Conservation (phyloP, 2,329 filamentous ascomycete genomes). For the Exophiala dermatitidis region DNA sequence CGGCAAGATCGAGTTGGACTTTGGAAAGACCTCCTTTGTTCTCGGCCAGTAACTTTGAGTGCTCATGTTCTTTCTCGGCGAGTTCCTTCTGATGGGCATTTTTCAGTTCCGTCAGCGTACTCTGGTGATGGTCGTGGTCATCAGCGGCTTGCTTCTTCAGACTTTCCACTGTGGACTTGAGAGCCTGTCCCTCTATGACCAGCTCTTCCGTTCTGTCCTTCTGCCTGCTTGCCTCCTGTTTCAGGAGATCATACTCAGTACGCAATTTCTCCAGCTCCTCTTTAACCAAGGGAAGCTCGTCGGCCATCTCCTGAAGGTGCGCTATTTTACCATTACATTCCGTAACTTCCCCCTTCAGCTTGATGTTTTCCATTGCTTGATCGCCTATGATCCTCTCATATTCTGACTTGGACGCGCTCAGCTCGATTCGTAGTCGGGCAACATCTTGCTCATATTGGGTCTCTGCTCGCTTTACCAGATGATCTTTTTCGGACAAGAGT, state of each 20-base stretch:
- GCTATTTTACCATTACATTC: slow-evolving; percentile 14
- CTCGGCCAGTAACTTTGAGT: slow-evolving; percentile 9
- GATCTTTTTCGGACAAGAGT: slow-evolving; percentile 44
- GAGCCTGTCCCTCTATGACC: slow-evolving; percentile 32
- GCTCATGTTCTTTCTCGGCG: slow-evolving; percentile 12
- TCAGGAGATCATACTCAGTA: slow-evolving; percentile 27
- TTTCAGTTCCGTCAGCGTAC: slow-evolving; percentile 4
- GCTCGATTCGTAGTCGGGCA: slow-evolving; percentile 45
- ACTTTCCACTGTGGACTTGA: slow-evolving; percentile 34
- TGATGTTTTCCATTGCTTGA: slow-evolving; percentile 18
- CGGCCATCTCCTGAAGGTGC: slow-evolving; percentile 30
- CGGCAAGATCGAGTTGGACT: slow-evolving; percentile 23
- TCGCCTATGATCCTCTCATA: slow-evolving; percentile 31
- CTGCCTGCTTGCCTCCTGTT: slow-evolving; percentile 30
- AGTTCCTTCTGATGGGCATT: slow-evolving; percentile 4
- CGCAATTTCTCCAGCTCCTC: slow-evolving; percentile 37
- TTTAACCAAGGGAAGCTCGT: slow-evolving; percentile 29
- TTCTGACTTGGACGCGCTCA: slow-evolving; percentile 41
- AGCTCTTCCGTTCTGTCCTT: slow-evolving; percentile 36
- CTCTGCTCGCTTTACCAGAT: slow-evolving; percentile 44
- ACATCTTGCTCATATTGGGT: slow-evolving; percentile 43
- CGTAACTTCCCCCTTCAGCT: slow-evolving; percentile 15
- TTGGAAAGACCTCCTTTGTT: slow-evolving; percentile 18
- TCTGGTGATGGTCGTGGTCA: slow-evolving; percentile 29
- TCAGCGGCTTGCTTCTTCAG: slow-evolving; percentile 31